A percentile compares a stretch with the other conserved stretches of the same genome.
phyloP scores from a whole-genome alignment of 345 rosid genomes.

The Xanthoceras sorbifolium region DNA sequence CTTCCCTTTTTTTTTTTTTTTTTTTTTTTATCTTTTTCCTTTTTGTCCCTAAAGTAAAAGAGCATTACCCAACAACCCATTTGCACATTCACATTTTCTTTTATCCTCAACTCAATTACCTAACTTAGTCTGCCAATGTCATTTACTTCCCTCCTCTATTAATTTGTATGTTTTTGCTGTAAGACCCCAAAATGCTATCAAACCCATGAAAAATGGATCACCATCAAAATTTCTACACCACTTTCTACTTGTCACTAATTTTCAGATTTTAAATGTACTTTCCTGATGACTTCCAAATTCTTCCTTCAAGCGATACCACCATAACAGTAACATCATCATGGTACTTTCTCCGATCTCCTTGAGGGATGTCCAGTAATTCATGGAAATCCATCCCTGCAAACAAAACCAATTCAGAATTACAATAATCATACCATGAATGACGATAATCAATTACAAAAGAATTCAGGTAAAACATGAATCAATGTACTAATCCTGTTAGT shows the following conservation, averaged over 20 bases:
- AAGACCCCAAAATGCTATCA: constrained; percentile 11
- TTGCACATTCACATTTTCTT: constrained; percentile 19
- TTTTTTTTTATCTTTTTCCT: constrained; percentile 8
- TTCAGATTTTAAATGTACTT: constrained; percentile 59
- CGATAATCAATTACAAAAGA: constrained; percentile 1
- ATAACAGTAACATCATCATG: constrained; percentile 96
- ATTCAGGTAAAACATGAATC: neutral
- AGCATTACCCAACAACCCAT: constrained; percentile 32
- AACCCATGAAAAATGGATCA: constrained; percentile 45
- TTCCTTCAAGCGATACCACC: constrained; percentile 94
- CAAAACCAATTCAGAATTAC: neutral
- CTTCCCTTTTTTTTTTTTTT: constrained; percentile 4
- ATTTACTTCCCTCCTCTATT: constrained; percentile 19
- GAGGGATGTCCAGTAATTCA: constrained; percentile 90
- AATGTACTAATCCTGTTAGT: neutral
- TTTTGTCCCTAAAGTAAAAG: constrained; percentile 30
- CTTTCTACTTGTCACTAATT: constrained; percentile 15
- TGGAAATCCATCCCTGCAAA: constrained; percentile 85
- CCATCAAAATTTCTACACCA: constrained; percentile 7
- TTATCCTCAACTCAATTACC: constrained; percentile 40
- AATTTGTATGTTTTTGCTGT: constrained; percentile 27
- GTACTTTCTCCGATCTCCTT: constrained; percentile 94
- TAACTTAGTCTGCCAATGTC: constrained; percentile 32
- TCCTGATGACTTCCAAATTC: constrained; percentile 99
- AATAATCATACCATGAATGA: neutral